A percentile compares a stretch with the other conserved stretches of the same genome.
Conservation (phyloP, 768 basidiomycete genomes). For the Tricholoma flavovirens region DNA sequence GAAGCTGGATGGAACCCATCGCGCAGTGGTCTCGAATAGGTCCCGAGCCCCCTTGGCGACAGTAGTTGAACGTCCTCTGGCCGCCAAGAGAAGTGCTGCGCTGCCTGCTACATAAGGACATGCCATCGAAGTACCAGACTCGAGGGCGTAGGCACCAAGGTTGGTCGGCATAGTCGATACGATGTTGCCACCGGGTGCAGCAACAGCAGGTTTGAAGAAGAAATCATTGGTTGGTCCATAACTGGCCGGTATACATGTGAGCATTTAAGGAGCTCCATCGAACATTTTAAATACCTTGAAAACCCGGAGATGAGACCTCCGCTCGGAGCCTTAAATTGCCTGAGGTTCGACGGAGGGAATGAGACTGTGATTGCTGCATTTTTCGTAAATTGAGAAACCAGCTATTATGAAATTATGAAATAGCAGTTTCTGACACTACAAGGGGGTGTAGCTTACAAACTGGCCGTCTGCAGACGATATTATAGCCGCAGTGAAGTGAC, state of each 20-base stretch:
- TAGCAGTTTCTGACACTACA: too few relatives aligned
- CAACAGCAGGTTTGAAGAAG: slow-evolving; percentile 48
- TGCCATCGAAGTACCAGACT: slow-evolving; percentile 42
- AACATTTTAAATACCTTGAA: slow-evolving; percentile 25
- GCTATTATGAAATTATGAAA: slow-evolving; percentile 20
- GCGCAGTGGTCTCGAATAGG: slow-evolving; percentile 45
- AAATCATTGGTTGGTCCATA: slow-evolving; percentile 60
- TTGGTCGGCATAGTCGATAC: slow-evolving; percentile 40
- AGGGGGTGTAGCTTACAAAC: slow-evolving; percentile 29
- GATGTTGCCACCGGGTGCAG: slow-evolving; percentile 50
- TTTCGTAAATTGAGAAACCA: slow-evolving; percentile 44
- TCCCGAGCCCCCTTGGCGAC: slow-evolving; percentile 27
- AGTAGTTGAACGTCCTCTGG: slow-evolving; percentile 28
- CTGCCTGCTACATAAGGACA: slow-evolving; percentile 42
- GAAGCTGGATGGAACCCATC: slow-evolving; percentile 35
- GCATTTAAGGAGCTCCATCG: neutral
- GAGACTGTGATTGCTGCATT: slow-evolving; percentile 36
- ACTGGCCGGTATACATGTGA: slow-evolving; percentile 14
- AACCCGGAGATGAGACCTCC: slow-evolving; percentile 55
- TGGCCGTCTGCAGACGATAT: slow-evolving; percentile 52
- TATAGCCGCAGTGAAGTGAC: slow-evolving; percentile 41
- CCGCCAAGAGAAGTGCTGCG: slow-evolving; percentile 37
- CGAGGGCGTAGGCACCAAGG: slow-evolving; percentile 32
- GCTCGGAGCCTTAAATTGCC: slow-evolving; percentile 40
- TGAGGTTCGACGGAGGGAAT: slow-evolving; percentile 41